These are phyloP conservation scores for Aureobasidium sp. DNA, from an alignment of 2,329 filamentous ascomycete species.

Conservation along the genomic window DNA sequence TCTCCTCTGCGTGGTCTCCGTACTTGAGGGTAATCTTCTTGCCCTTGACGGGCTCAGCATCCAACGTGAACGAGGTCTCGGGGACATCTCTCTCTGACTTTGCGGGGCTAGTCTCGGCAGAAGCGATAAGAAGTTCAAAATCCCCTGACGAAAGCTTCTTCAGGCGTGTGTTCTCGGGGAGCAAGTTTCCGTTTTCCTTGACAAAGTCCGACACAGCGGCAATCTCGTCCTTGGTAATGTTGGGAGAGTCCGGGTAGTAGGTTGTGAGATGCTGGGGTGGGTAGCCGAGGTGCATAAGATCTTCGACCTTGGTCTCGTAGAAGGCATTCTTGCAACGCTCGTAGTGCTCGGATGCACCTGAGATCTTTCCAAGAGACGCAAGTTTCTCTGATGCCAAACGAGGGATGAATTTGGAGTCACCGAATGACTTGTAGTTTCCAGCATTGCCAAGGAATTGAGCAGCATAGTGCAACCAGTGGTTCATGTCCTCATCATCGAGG, in stretches of 20 bases:
- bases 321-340: conserved; percentile 39
- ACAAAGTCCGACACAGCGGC: conserved; percentile 40
- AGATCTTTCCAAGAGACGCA: conserved; percentile 38
- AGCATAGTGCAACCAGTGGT: conserved; percentile 36
- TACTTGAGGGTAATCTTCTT: conserved; percentile 41
- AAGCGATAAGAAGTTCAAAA: conserved; percentile 45
- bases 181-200: conserved; percentile 36
- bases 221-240: conserved; percentile 44
- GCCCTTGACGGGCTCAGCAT: conserved; percentile 34
- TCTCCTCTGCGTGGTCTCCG: conserved; percentile 41
- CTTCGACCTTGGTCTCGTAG: conserved; percentile 37
- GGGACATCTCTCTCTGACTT: conserved; percentile 36
- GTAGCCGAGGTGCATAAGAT: conserved; percentile 43
- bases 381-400: conserved; percentile 37
- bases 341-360: conserved; percentile 35
- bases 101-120: conserved; percentile 35
- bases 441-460: conserved; percentile 47
- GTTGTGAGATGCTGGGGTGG: conserved; percentile 43
- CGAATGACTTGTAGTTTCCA: conserved; percentile 48
- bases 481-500: conserved; percentile 35
- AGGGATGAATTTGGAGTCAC: conserved; percentile 47
- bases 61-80: conserved; percentile 39
- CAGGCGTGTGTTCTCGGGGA: conserved; percentile 46
- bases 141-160: conserved; percentile 37
- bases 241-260: conserved; percentile 44